A percentile compares a stretch with the other conserved stretches of the same genome.
These are phyloP conservation scores for Suzukiozyma palmioleophila DNA, from an alignment of 1,139 yeast species.

Conservation along the genomic window DNA sequence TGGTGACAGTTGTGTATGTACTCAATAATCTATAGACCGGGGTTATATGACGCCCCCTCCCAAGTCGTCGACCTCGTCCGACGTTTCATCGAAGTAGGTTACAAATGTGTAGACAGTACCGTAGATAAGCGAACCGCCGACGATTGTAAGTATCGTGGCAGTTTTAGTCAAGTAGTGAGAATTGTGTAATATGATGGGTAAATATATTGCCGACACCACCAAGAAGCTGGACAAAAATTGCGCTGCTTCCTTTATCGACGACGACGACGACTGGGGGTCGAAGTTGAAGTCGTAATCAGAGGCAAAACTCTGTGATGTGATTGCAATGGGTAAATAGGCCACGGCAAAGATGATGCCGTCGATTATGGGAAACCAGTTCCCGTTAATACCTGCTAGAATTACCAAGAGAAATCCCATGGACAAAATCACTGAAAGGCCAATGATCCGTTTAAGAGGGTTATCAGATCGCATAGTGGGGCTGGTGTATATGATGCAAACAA, in stretches of 20 bases:
- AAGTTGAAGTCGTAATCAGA: conserved; percentile 45
- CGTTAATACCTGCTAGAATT: conserved; percentile 71
- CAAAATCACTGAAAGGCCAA: conserved; percentile 65
- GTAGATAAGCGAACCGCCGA: conserved; percentile 69
- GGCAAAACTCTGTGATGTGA: conserved; percentile 29
- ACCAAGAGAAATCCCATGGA: conserved; percentile 77
- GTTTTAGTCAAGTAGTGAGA: conserved; percentile 52
- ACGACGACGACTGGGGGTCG: conserved; percentile 34
- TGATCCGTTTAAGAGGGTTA: conserved; percentile 67
- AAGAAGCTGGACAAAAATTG: conserved; percentile 65
- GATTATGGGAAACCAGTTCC: conserved; percentile 74
- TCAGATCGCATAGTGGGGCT: too few relatives aligned
- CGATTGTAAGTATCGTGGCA: conserved; percentile 59
- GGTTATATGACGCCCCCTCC: conserved; percentile 28
- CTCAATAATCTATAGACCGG: background rate
- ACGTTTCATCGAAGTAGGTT: conserved; percentile 60
- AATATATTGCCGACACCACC: conserved; percentile 59
- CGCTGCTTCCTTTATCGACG: conserved; percentile 52
- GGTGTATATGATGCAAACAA: too few relatives aligned
- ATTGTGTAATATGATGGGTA: conserved; percentile 66
- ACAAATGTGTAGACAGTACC: conserved; percentile 72
- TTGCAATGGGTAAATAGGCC: conserved; percentile 67
- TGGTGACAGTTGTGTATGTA: too few relatives aligned
- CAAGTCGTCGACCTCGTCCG: conserved; percentile 37
- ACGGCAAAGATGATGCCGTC: conserved; percentile 49